Conservation (phyloP, 306 rosid genomes). For the Lotus japonicus region DNA sequence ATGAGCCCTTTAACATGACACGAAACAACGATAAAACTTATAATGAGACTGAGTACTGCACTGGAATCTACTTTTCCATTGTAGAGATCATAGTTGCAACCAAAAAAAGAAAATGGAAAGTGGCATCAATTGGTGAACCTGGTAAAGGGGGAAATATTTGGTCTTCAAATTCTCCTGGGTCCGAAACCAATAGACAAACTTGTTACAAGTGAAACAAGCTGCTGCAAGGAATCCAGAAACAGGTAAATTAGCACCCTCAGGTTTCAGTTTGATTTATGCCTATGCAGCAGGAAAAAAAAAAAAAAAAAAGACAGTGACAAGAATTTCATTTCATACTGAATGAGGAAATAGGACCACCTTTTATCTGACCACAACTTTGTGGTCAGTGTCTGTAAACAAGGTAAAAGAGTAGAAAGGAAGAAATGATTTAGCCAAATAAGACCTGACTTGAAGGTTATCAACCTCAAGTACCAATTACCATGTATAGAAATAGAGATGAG, state of each 20-base stretch:
- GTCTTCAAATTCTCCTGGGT: constrained; percentile 21
- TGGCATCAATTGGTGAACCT: constrained; percentile 22
- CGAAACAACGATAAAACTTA: neutral
- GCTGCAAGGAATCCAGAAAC: constrained; percentile 25
- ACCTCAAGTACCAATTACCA: constrained; percentile 4
- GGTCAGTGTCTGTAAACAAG: neutral
- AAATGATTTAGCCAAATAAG: constrained; percentile 49
- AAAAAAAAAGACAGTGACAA: neutral
- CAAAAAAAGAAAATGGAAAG: neutral
- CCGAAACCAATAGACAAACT: neutral
- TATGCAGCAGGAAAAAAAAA: neutral
- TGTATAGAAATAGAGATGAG: constrained; percentile 13
- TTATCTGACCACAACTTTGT: constrained; percentile 12
- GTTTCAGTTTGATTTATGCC: constrained; percentile 8
- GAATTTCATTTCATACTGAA: constrained; percentile 8
- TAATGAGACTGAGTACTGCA: neutral
- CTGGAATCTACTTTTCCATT: constrained; percentile 1
- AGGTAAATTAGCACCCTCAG: neutral
- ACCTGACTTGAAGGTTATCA: constrained; percentile 10
- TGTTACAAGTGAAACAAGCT: neutral
- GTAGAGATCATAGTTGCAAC: neutral
- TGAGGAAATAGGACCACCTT: neutral
- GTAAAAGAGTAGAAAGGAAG: constrained; percentile 14
- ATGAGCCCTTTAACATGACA: neutral
- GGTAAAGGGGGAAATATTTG: neutral